Percentiles rank a stretch among this genome's conserved stretches.
These are phyloP conservation scores for Coelastrella sp. DNA, from an alignment of 139 green algal species.

Conservation along the genomic window DNA sequence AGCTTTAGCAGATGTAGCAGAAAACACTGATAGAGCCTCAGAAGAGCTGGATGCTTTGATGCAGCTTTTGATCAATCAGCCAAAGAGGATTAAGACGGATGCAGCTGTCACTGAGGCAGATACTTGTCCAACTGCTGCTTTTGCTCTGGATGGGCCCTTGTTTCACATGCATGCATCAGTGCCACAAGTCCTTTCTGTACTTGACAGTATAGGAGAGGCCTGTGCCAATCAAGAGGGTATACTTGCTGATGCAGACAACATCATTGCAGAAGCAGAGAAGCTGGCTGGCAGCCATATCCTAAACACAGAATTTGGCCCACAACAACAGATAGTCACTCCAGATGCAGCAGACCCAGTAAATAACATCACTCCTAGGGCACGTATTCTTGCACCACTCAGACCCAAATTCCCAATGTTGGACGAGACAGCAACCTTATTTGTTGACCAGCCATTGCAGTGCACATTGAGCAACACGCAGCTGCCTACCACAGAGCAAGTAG, in stretches of 20 bases:
- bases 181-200: neutral
- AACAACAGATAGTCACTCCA: too few species aligned
- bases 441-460: neutral
- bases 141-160: neutral
- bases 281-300: neutral
- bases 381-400: neutral
- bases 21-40: slow-evolving; percentile 21
- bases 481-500: too few species aligned
- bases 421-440: neutral
- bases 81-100: neutral
- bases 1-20: slow-evolving; percentile 1
- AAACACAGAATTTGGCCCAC: too few species aligned
- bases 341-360: too few species aligned
- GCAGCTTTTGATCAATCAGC: neutral
- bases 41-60: slow-evolving; percentile 29
- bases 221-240: neutral
- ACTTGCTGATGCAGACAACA: slow-evolving; percentile 1
- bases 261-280: slow-evolving; percentile 12
- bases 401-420: neutral
- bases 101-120: neutral
- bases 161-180: neutral
- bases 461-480: too few species aligned
- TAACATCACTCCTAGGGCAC: neutral
- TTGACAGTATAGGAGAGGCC: neutral
- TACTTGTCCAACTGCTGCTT: too few species aligned